Evolutionary conservation across 2,329 filamentous ascomycete species (phyloP), one percentile per base, ranked within the genome.

Genomic region (Cordyceps farinosa): DNA sequence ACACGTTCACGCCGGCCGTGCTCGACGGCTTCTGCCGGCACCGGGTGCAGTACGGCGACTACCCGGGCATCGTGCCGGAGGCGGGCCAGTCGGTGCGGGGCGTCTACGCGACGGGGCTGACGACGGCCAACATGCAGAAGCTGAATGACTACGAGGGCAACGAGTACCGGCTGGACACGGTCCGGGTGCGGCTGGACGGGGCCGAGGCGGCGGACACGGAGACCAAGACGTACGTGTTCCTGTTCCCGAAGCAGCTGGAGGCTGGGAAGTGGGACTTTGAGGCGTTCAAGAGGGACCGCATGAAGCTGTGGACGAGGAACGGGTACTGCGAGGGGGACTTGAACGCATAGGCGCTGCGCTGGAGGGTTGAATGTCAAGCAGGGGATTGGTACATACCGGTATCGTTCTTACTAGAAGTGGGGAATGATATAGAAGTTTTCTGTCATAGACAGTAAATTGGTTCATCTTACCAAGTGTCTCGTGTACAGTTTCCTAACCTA

Each of bases 251-350:
- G 0, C 44, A 70, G 0, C 77, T 98, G 22, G 91, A 96, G 74
- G 79, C 84, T 38, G 76, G 79, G 29, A 92, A 97, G 74, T 98
- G 94, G 94, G 91, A 96, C 73, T 95, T 92, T 77, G 87, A 88
- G 54, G 86, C 90, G 66, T 98, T 97, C 73, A 86, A 89, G 65
- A 80, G 82, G 69, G 88, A 95, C 66, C 96, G 92, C 79, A 77
- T 87, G 77, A 73, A 73, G 62, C 63, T 71, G 3, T 87, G 84
- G 84, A 81, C 82, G 5, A 74, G 82, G 8, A 62, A 62, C n/a
- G 79, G 78, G 36, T 80, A 80, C 57, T 80, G 79, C 42, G 60
- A 62, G 42, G 67, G 72, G 73, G 50, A 54, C 27, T 5, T 38
- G 17, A 30, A 53, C 7, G 38, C 29, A 11, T 53, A 42, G 36